These are phyloP conservation scores for Infundibulicybe gibba DNA, from an alignment of 768 basidiomycete genomes.

Conservation along the genomic window DNA sequence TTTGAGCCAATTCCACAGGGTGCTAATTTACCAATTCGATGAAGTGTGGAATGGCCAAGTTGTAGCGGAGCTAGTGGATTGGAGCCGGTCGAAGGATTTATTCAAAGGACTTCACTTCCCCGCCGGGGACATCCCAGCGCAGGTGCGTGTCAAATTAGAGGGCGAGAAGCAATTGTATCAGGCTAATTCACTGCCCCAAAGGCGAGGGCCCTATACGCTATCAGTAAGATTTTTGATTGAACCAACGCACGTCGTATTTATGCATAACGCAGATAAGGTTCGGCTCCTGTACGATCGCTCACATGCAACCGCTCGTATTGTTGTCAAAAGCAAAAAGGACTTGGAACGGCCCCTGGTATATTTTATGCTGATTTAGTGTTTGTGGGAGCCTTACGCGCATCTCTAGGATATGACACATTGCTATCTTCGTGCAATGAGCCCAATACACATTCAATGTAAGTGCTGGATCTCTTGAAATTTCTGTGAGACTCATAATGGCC, in stretches of 20 bases:
- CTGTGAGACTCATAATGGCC: conserved; percentile 4
- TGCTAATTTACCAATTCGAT: conserved; percentile 81
- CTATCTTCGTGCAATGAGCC: conserved; percentile 83
- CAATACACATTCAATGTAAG: conserved; percentile 78
- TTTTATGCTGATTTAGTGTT: conserved; percentile 3
- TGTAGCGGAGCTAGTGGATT: conserved; percentile 78
- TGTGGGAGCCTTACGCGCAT: not conserved
- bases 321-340: conserved; percentile 59
- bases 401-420: conserved; percentile 78
- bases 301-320: conserved; percentile 70
- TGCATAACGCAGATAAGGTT: conserved; percentile 55
- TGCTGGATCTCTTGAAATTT: not conserved
- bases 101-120: conserved; percentile 74
- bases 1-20: conserved; percentile 77
- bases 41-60: conserved; percentile 77
- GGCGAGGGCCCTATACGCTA: conserved; percentile 64
- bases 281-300: conserved; percentile 72
- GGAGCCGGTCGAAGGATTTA: conserved; percentile 68
- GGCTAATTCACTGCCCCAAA: conserved; percentile 16
- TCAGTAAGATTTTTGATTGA: conserved; percentile 39
- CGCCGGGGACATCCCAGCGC: conserved; percentile 64
- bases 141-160: conserved; percentile 32
- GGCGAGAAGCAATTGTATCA: not conserved
- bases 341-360: conserved; percentile 62
- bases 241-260: too few species aligned